Base-by-base conservation (phyloP, 2,329 filamentous ascomycete species). In the Fusarium guadeloupense region DNA sequence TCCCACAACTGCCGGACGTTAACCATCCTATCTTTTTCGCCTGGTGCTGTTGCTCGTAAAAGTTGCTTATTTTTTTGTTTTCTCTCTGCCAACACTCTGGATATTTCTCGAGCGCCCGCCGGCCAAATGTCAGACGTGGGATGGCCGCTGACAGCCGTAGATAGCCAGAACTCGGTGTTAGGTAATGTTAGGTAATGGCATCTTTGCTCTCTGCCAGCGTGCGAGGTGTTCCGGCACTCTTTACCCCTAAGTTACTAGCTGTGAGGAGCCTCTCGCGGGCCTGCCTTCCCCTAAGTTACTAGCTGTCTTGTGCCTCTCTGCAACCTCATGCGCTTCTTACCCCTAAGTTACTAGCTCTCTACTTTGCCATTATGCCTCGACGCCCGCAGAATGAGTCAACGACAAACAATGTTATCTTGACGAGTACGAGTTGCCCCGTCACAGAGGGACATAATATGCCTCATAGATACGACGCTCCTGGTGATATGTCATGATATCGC, bases 141-240 rank as follows among this genome's bases (percentile, higher is more conserved):
- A 69, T 69, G 66, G 46, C 64, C 61, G 59, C 43, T 49, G 8
- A 30, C 35, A 68, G 49, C 59, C 66, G 68, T 55, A 53, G 46
- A 56, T 70, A 68, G 42, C 68, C 68, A 65, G 42, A n/a, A 41
- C 46, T 50, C 37, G 31, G 38, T 59, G 55, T 70, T 70, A 70
- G 63, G 68, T 70, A 70, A 70, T 69, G 65, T 69, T 67, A 63
- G 65, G 64, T 67, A 67, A 67, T 67, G 62, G 59, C 49, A 46
- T 45, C 28, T 47, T 16, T 47, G 7, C 25, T 40, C 16, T 28
- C 37, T 43, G 19, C n/a, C n/a, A 26, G 26, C 39, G 19, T 53
- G 41, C 54, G 39, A 58, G 59, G 49, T 59, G 54, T 59, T 31
- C 46, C 62, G 62, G 59, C 59, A 60, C 62, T 61, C 59, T 34